Evolutionary conservation across 1,139 yeast genomes (phyloP).

Genomic region (Nakaseomyces sp.): DNA sequence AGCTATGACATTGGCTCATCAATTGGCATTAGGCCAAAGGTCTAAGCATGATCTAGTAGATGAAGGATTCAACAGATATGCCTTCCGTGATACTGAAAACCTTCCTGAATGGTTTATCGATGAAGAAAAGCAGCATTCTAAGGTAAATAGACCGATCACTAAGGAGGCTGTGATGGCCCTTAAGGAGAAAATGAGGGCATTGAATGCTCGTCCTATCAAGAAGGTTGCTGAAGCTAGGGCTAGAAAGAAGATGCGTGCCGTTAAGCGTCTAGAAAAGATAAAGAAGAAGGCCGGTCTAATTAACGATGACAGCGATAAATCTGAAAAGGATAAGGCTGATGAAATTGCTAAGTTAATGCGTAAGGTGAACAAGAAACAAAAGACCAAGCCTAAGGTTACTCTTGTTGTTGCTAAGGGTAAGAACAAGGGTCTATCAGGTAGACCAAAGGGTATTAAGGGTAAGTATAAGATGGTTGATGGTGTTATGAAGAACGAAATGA

Average conservation of each 20-base stretch:
- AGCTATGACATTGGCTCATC: slow-evolving; percentile 97
- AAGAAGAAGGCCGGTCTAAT: slow-evolving; percentile 91
- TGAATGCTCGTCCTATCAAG: slow-evolving; percentile 96
- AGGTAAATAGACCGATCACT: slow-evolving; percentile 82
- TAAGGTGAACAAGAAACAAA: slow-evolving; percentile 68
- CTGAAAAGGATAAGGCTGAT: slow-evolving; percentile 90
- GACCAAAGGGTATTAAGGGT: slow-evolving; percentile 96
- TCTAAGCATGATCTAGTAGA: slow-evolving; percentile 75
- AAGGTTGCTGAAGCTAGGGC: slow-evolving; percentile 97
- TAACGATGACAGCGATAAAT: slow-evolving; percentile 76
- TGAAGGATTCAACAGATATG: slow-evolving; percentile 85
- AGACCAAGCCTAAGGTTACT: slow-evolving; percentile 72
- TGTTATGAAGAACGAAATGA: slow-evolving; percentile 90
- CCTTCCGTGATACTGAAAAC: slow-evolving; percentile 85
- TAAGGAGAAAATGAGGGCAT: slow-evolving; percentile 77
- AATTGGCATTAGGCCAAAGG: slow-evolving; percentile 82
- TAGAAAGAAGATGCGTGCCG: slow-evolving; percentile 91
- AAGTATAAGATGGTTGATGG: slow-evolving; percentile 99
- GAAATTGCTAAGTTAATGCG: slow-evolving; percentile 83
- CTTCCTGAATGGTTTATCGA: slow-evolving; percentile 94
- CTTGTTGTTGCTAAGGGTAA: slow-evolving; percentile 84
- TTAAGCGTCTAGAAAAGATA: slow-evolving; percentile 76
- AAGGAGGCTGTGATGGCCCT: slow-evolving; percentile 94
- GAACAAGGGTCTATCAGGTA: slow-evolving; percentile 80
- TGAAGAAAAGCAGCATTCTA: slow-evolving; percentile 81